phyloP scores from a whole-genome alignment of 1,139 yeast species.

The Suzukiozyma palmioleophila region DNA sequence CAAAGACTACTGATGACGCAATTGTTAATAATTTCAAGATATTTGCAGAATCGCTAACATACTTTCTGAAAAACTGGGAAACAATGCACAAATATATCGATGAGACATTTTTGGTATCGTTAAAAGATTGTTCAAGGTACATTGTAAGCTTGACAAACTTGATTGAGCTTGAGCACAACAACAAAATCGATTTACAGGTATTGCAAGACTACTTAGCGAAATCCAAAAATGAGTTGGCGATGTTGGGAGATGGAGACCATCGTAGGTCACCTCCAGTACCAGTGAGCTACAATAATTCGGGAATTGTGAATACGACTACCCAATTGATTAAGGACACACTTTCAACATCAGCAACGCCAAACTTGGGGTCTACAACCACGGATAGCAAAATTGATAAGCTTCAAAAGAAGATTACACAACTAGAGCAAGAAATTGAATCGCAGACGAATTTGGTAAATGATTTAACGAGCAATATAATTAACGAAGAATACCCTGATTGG shows the following conservation, averaged over 20 bases:
- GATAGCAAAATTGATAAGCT: conserved; percentile 34
- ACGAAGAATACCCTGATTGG: conserved; percentile 79
- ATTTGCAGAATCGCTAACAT: conserved; percentile 45
- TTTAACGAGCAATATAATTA: conserved; percentile 66
- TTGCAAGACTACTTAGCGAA: conserved; percentile 72
- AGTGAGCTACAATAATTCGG: conserved; percentile 18
- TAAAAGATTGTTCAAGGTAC: conserved; percentile 86
- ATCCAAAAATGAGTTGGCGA: conserved; percentile 62
- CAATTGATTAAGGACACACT: conserved; percentile 44
- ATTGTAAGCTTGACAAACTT: conserved; percentile 70
- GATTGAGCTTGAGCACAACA: conserved; percentile 83
- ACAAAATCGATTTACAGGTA: conserved; percentile 86
- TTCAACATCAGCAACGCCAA: conserved; percentile 41
- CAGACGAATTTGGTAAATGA: conserved; percentile 49
- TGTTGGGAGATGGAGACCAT: conserved; percentile 38
- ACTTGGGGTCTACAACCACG: conserved; percentile 36
- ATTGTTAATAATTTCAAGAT: conserved; percentile 32
- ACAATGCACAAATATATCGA: conserved; percentile 59
- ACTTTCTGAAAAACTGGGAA: conserved; percentile 42
- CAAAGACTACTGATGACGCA: conserved; percentile 12
- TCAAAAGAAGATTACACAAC: conserved; percentile 27
- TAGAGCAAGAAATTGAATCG: conserved; percentile 51
- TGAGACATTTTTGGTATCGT: conserved; percentile 73
- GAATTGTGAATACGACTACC: conserved; percentile 40
- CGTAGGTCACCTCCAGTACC: conserved; percentile 32